A percentile compares a stretch with the other conserved stretches of the same genome.
These are phyloP conservation scores for Claviceps pazoutovae DNA, from an alignment of 2,329 filamentous ascomycete genomes.

Conservation along the genomic window DNA sequence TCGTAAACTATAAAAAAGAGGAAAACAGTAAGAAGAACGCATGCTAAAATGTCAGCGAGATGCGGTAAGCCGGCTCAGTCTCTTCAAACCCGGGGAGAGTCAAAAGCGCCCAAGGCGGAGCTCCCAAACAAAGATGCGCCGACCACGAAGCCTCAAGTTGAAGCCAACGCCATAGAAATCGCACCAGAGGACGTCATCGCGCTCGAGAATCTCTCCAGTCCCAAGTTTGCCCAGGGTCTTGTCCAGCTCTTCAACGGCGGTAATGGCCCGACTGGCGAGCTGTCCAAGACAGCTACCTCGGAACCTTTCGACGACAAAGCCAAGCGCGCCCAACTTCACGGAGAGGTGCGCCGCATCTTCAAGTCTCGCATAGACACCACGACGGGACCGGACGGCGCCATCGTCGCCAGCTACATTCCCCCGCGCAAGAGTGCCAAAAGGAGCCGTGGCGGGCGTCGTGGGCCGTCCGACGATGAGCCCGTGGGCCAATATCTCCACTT, in stretches of 20 bases:
- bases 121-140: slow-evolving; percentile 1
- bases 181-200: slow-evolving; percentile 19
- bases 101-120: neutral
- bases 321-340: slow-evolving; percentile 35
- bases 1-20: neutral
- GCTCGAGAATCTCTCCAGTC: slow-evolving; percentile 26
- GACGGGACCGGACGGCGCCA: slow-evolving; percentile 44
- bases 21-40: neutral
- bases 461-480: slow-evolving; percentile 18
- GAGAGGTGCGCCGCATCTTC: slow-evolving; percentile 66
- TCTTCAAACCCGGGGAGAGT: slow-evolving; percentile 8
- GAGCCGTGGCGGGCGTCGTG: slow-evolving; percentile 13
- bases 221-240: slow-evolving; percentile 25
- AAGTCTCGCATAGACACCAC: slow-evolving; percentile 61
- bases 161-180: slow-evolving; percentile 12
- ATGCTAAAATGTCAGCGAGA: neutral
- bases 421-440: slow-evolving; percentile 22
- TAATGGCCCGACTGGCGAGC: slow-evolving; percentile 15
- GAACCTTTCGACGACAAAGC: slow-evolving; percentile 29
- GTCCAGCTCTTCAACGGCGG: slow-evolving; percentile 27
- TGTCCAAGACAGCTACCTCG: slow-evolving; percentile 23
- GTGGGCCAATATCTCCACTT: slow-evolving; percentile 74
- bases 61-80: slow-evolving; percentile 7
- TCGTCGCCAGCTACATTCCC: slow-evolving; percentile 52
- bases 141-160: slow-evolving; percentile 9